Conservation (phyloP, 768 basidiomycete species). For the Chiua virens region DNA sequence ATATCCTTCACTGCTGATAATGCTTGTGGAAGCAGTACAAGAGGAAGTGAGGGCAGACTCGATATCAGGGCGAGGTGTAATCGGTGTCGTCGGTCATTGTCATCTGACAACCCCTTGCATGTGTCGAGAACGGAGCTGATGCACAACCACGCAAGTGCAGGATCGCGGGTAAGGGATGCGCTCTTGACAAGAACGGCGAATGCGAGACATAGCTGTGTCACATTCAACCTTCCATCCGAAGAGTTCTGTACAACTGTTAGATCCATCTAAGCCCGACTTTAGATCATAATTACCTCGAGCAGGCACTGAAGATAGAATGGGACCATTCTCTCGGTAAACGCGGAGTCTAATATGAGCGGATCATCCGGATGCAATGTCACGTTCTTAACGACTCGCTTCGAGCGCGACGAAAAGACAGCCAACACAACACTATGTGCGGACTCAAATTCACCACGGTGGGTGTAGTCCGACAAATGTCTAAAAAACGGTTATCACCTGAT, state of each 20-base stretch:
- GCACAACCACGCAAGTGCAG: conserved; percentile 67
- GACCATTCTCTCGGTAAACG: conserved; percentile 56
- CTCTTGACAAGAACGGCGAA: conserved; percentile 69
- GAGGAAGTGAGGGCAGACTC: conserved; percentile 60
- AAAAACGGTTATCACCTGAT: neutral
- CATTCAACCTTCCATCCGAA: conserved; percentile 55
- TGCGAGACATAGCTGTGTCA: conserved; percentile 68
- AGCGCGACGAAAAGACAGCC: conserved; percentile 65
- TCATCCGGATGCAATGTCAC: conserved; percentile 5
- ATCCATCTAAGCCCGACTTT: conserved; percentile 1
- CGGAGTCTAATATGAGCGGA: conserved; percentile 20
- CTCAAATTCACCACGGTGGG: conserved; percentile 77
- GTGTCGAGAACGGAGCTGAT: conserved; percentile 53
- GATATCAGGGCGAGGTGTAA: conserved; percentile 68
- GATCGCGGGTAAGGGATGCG: conserved; percentile 45
- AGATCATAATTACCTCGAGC: conserved; percentile 54
- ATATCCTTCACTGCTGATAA: conserved; percentile 47
- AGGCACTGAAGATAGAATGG: conserved; percentile 75
- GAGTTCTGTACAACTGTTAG: conserved; percentile 52
- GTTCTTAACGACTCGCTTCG: conserved; percentile 35
- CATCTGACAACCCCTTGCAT: conserved; percentile 33
- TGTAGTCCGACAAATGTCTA: conserved; percentile 60
- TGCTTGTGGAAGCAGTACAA: conserved; percentile 52
- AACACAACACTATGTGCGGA: conserved; percentile 84
- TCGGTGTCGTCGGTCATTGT: conserved; percentile 42